Evolutionary conservation across 2,329 filamentous ascomycete genomes (phyloP), one percentile per base, ranked within the genome.

Genomic region (Colletotrichum eleusines): DNA sequence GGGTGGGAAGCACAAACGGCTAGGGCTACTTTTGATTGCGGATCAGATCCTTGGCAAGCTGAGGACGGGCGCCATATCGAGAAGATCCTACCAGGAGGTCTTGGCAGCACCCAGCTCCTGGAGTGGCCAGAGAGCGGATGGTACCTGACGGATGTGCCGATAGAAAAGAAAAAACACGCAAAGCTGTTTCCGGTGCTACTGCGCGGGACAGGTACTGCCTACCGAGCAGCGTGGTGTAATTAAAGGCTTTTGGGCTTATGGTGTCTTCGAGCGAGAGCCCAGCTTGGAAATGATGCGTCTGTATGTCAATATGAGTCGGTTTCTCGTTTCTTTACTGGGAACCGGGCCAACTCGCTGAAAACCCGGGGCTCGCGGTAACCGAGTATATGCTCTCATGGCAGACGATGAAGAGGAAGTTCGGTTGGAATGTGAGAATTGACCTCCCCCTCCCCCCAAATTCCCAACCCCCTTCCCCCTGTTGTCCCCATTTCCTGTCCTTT

Each of bases 41-140:
- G 48, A 55, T 54, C 28, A 55, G 38, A 46, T 33, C 66, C 60
- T 57, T 68, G 66, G 35, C 66, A 64, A 68, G 66, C 66, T 68
- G 66, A 69, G 62, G 35, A 40, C 51, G 53, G 42, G 42, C 38
- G 51, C 33, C 50, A 33, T 31, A 33, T 35, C 35, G 23, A 44
- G 42, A 48, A 40, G 38, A 63, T 50, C 46, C 26, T 58, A 35
- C 38, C 26, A 31, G 28, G 20, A 7, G 38, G 11, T 23, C 51
- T 64, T 59, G 60, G 66, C 60, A 40, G 18, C 35, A 26, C 51
- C 66, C 35, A 65, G 51, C 35, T 53, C 61, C 38, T 69, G 44
- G 51, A 18, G 33, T 63, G 35, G 33, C 23, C 42, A 48, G 20
- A 57, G 26, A 42, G 60, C 44, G 60, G 59, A 42, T 26, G 60